phyloP scores from a whole-genome alignment of 805 yeast genomes.

The Lachancea mirantina region DNA sequence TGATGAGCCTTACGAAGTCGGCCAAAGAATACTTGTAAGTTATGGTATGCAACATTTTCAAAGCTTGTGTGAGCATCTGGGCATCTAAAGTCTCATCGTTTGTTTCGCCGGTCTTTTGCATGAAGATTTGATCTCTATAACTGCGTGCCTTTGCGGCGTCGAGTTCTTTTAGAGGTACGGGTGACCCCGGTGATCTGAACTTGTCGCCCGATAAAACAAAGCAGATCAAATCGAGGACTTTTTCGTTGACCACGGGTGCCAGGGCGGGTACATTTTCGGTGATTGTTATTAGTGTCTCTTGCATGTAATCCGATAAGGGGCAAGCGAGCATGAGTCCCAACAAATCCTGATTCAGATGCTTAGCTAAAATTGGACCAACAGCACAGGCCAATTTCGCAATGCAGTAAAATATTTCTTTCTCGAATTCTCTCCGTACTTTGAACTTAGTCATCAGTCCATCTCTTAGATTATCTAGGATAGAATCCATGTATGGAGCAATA shows the following conservation, averaged over 20 bases:
- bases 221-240: constrained; percentile 64
- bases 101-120: constrained; percentile 53
- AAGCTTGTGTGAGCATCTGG: constrained; percentile 62
- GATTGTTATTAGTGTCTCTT: constrained; percentile 61
- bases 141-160: constrained; percentile 62
- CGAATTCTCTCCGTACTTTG: constrained; percentile 62
- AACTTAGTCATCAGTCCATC: constrained; percentile 57
- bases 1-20: constrained; percentile 81
- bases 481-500: constrained; percentile 81
- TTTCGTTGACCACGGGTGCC: constrained; percentile 62
- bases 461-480: constrained; percentile 73
- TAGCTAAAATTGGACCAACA: constrained; percentile 88
- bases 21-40: constrained; percentile 70
- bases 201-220: constrained; percentile 72
- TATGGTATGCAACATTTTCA: constrained; percentile 68
- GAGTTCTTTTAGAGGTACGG: constrained; percentile 54
- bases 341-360: constrained; percentile 75
- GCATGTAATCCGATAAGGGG: constrained; percentile 77
- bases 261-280: constrained; percentile 73
- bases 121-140: constrained; percentile 66
- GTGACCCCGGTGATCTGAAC: constrained; percentile 82
- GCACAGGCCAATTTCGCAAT: constrained; percentile 80
- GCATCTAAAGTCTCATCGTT: constrained; percentile 41
- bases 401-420: constrained; percentile 82
- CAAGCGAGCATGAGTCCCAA: constrained; percentile 74